phyloP scores from a whole-genome alignment of 345 rosid species.

The Eucalyptus tenuipes region DNA sequence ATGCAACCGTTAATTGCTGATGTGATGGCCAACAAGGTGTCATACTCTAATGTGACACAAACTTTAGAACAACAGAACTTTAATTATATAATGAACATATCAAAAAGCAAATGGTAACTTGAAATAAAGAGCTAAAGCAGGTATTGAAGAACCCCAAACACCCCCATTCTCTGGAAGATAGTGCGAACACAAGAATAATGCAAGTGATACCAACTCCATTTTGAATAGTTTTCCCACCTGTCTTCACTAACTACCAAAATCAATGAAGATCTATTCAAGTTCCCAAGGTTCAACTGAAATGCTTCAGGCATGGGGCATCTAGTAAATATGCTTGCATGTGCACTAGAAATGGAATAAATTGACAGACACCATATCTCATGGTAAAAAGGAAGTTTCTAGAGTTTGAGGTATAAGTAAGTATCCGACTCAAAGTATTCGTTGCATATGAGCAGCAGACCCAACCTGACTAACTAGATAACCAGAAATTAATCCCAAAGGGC shows the following conservation, averaged over 20 bases:
- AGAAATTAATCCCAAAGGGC: background rate
- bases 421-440: background rate
- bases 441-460: background rate
- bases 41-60: background rate
- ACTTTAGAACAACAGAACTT: background rate
- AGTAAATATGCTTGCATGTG: background rate
- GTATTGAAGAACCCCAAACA: background rate
- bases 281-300: background rate
- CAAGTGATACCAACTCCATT: background rate
- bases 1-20: background rate
- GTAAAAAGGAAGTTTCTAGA: background rate
- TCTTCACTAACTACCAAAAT: background rate
- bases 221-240: background rate
- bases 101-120: background rate
- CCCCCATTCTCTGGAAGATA: background rate
- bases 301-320: background rate
- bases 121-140: background rate
- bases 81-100: background rate
- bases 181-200: background rate
- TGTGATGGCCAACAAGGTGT: background rate
- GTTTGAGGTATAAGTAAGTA: background rate
- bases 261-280: background rate
- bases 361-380: background rate
- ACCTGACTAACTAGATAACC: background rate
- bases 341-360: background rate